Conservation (phyloP, 2,329 filamentous ascomycete species). For the Epichloe elymi region DNA sequence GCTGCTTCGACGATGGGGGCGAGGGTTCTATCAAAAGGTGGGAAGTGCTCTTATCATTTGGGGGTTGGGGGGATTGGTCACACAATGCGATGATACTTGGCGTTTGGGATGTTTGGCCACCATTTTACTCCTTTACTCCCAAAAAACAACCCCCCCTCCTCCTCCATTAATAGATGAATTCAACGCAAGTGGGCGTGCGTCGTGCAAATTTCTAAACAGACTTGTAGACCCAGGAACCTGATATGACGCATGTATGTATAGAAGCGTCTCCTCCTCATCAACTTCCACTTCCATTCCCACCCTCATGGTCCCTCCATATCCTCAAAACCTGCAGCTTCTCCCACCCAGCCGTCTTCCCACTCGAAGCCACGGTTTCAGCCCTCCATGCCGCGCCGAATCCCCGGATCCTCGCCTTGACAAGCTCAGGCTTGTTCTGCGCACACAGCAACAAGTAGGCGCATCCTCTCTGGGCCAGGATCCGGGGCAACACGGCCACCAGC, state of each 20-base stretch:
- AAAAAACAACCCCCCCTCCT: too few relatives aligned
- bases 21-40: constrained; percentile 5
- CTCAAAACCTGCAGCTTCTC: constrained; percentile 84
- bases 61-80: neutral
- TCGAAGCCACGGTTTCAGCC: constrained; percentile 65
- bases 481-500: constrained; percentile 56
- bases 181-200: neutral
- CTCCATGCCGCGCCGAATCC: constrained; percentile 47
- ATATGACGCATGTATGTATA: neutral
- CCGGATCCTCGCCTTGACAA: constrained; percentile 51
- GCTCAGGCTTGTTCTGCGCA: constrained; percentile 73
- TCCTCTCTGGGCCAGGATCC: constrained; percentile 49
- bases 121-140: constrained; percentile 4
- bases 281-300: too few relatives aligned
- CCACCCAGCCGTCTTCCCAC: constrained; percentile 83
- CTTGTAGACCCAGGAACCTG: too few relatives aligned
- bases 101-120: constrained; percentile 23
- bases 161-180: neutral
- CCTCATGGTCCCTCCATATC: constrained; percentile 51
- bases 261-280: neutral
- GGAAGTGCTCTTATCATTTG: neutral
- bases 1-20: neutral
- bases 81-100: constrained; percentile 17
- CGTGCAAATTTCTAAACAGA: too few relatives aligned
- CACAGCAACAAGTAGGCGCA: constrained; percentile 86